Evolutionary conservation across 306 rosid species (phyloP), one percentile per base, ranked within the genome.

Genomic region (Inga laurina): DNA sequence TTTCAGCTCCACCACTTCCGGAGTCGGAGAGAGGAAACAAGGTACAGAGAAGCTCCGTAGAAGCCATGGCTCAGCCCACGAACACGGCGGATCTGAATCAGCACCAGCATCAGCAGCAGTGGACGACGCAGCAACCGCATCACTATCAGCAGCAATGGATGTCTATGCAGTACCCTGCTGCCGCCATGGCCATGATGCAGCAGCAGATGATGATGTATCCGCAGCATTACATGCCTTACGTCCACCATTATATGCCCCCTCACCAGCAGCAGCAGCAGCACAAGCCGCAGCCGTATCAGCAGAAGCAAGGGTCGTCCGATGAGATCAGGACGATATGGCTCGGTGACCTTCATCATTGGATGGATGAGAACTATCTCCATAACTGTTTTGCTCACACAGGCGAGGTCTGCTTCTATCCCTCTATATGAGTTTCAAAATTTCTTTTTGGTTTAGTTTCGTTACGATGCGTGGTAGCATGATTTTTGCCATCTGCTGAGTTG

Each of bases 151-250:
- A 93, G 67, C 97, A 91, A 82, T 93, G 97, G 97, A 91, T 91
- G 97, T 85, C 97, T 76, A 94, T 92, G 98, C 97, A 94, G 88
- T 94, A 92, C 43, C 97, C 98, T 0, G 97, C 97, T 27, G 88
- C 95, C 1, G 98, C 98, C 46, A 94, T 94, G 98, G 98, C 94
- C 43, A 87, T 92, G 98, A 94, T 94, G 98, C 98, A 94, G 83
- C 98, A 94, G 65, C 98, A 94, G 88, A 89, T 92, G 98, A 92
- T 94, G 98, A 93, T 94, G 98, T 94, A 94, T 69, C 97, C 94
- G 0, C 97, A 93, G 79, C 97, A 91, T 82, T 94, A 92, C 86
- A 78, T 91, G 94, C 92, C 97, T 15, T 86, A 91, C 43, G 81
- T 75, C 10, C 94, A 89, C 61, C 91, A 86, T 51, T 88, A 90